Evolutionary conservation across 352 stramenopile species (phyloP).

Genomic region (Elongisporangium prolatum): DNA sequence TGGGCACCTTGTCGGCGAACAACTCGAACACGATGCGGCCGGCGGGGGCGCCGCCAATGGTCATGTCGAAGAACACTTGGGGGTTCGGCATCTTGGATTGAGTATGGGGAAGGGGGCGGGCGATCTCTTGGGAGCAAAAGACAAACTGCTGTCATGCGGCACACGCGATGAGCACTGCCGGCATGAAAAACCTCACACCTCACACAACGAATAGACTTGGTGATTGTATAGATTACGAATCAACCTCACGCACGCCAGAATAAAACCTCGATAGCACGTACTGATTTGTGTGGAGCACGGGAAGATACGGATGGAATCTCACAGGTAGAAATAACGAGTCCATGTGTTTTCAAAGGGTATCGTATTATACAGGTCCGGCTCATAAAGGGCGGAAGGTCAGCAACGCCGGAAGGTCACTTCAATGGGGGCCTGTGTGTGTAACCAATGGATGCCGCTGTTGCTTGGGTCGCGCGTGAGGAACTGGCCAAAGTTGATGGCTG

Average conservation of each 20-base stretch:
- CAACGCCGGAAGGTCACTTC: slow-evolving; percentile 17
- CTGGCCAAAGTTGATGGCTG: slow-evolving; percentile 82
- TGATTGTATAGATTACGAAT: slow-evolving; percentile 1
- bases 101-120: slow-evolving; percentile 4
- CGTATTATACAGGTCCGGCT: not conserved
- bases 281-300: slow-evolving; percentile 5
- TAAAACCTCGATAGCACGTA: slow-evolving; percentile 7
- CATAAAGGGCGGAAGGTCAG: slow-evolving; percentile 8
- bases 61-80: slow-evolving; percentile 98
- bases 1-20: slow-evolving; percentile 86
- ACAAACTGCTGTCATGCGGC: slow-evolving; percentile 12
- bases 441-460: slow-evolving; percentile 23
- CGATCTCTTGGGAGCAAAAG: slow-evolving; percentile 29
- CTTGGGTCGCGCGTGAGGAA: slow-evolving; percentile 36
- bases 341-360: slow-evolving; percentile 2
- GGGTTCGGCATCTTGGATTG: slow-evolving; percentile 80
- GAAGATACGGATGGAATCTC: slow-evolving; percentile 4
- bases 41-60: slow-evolving; percentile 86
- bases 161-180: not conserved
- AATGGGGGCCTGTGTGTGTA: slow-evolving; percentile 26
- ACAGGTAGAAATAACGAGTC: not conserved
- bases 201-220: not conserved
- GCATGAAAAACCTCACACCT: slow-evolving; percentile 15
- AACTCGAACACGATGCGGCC: slow-evolving; percentile 90
- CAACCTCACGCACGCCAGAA: slow-evolving; percentile 2